Evolutionary conservation across 495 filamentous ascomycete species (phyloP).

Genomic region (Hamigera avellanea): DNA sequence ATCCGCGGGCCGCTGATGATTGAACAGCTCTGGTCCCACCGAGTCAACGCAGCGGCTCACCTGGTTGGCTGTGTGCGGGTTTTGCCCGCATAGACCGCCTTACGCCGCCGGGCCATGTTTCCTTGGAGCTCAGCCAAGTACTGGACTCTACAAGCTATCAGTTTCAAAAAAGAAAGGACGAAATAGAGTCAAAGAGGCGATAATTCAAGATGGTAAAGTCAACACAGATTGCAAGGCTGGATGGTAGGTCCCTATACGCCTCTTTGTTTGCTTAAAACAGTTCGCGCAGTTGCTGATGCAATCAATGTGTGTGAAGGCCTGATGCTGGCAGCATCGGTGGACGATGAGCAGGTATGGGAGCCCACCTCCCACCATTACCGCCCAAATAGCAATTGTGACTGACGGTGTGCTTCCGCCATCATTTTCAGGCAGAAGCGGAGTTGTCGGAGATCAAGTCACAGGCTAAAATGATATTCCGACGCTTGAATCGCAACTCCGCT

Average conservation of each 20-base stretch:
- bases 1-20: too few relatives aligned
- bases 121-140: constrained; percentile 8
- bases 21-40: too few relatives aligned
- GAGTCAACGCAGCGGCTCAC: constrained; percentile 5
- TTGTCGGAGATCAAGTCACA: constrained; percentile 83
- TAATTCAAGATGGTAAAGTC: constrained; percentile 73
- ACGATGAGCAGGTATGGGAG: constrained; percentile 83
- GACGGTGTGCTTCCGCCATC: neutral
- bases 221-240: constrained; percentile 86
- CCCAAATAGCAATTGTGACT: too few relatives aligned
- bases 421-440: constrained; percentile 51
- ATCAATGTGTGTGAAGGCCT: constrained; percentile 45
- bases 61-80: constrained; percentile 8
- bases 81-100: constrained; percentile 29
- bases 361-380: too few relatives aligned
- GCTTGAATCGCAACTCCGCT: constrained; percentile 77
- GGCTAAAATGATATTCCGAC: constrained; percentile 78
- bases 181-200: neutral
- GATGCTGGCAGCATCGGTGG: constrained; percentile 88
- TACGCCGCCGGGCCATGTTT: constrained; percentile 21
- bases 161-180: too few relatives aligned
- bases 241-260: constrained; percentile 51
- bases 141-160: too few relatives aligned
- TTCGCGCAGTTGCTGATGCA: constrained; percentile 13
- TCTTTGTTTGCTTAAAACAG: constrained; percentile 2